Percentiles rank a stretch among this genome's conserved stretches.
Conservation (phyloP, 257 asterid genomes). For the Solanum peruvianum region DNA sequence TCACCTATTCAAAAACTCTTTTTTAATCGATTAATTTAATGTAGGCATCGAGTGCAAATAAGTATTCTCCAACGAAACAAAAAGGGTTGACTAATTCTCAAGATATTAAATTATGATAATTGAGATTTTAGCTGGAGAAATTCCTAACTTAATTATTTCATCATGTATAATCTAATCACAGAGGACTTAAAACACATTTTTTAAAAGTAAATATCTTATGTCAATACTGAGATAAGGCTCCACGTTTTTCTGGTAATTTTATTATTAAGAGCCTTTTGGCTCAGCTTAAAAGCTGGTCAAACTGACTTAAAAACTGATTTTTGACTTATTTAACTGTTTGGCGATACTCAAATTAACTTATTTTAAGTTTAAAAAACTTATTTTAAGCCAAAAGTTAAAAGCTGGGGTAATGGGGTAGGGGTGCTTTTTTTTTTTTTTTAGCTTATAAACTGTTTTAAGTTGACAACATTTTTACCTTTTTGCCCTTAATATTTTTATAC, state of each 20-base stretch:
- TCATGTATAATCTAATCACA: neutral
- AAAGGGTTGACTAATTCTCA: neutral
- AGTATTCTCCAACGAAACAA: neutral
- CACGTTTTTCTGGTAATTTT: neutral
- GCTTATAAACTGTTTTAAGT: too few relatives aligned
- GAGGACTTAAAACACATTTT: neutral
- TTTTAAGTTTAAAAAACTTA: too few relatives aligned
- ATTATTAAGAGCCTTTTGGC: neutral
- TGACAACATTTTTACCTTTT: too few relatives aligned
- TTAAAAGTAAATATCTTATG: neutral
- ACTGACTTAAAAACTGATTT: too few relatives aligned
- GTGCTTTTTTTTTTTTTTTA: too few relatives aligned
- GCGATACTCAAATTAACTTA: too few relatives aligned
- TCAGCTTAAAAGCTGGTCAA: too few relatives aligned
- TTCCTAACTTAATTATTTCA: neutral
- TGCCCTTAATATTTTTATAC: too few relatives aligned
- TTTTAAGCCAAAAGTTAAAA: too few relatives aligned
- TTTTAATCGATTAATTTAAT: neutral
- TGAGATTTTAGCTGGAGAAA: neutral
- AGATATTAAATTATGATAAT: neutral
- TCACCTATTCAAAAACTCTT: neutral
- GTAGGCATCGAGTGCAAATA: neutral
- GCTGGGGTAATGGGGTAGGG: too few relatives aligned
- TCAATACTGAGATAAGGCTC: neutral
- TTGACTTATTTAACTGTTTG: too few relatives aligned